A percentile compares a stretch with the other conserved stretches of the same genome.
Conservation (phyloP, 306 rosid species). For the Dalbergia cochinchinensis region DNA sequence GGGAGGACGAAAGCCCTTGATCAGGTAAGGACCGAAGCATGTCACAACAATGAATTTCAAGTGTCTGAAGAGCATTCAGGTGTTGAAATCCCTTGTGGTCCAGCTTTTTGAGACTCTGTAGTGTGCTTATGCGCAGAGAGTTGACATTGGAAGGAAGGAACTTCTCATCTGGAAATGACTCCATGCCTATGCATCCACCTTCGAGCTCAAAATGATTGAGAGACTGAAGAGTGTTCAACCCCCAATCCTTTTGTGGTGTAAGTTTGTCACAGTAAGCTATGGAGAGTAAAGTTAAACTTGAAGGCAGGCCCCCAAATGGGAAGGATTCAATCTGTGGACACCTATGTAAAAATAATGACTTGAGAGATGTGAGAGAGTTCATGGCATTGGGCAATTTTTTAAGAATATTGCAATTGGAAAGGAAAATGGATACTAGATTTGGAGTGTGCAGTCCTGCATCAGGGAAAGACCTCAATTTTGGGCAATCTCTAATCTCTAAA, state of each 20-base stretch:
- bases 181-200: constrained; percentile 45
- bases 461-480: constrained; percentile 24
- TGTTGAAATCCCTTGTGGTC: constrained; percentile 35
- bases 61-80: constrained; percentile 29
- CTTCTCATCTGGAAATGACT: constrained; percentile 36
- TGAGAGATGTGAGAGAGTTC: constrained; percentile 33
- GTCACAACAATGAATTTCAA: constrained; percentile 41
- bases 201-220: constrained; percentile 38
- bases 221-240: constrained; percentile 15
- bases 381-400: constrained; percentile 24
- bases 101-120: constrained; percentile 28
- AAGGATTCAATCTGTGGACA: constrained; percentile 31
- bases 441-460: constrained; percentile 30
- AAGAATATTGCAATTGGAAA: constrained; percentile 27
- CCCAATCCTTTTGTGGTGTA: constrained; percentile 38
- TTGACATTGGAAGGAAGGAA: constrained; percentile 27
- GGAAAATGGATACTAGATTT: constrained; percentile 31
- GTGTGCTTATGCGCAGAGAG: not conserved
- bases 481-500: constrained; percentile 40
- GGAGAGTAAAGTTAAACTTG: constrained; percentile 24
- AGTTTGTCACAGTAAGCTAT: constrained; percentile 33
- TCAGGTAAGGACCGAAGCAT: constrained; percentile 21
- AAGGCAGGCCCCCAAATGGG: constrained; percentile 37
- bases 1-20: constrained; percentile 37
- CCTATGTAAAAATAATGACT: constrained; percentile 23